Base-by-base conservation (phyloP, 1,139 yeast genomes). In the Debaryomyces nepalensis region DNA sequence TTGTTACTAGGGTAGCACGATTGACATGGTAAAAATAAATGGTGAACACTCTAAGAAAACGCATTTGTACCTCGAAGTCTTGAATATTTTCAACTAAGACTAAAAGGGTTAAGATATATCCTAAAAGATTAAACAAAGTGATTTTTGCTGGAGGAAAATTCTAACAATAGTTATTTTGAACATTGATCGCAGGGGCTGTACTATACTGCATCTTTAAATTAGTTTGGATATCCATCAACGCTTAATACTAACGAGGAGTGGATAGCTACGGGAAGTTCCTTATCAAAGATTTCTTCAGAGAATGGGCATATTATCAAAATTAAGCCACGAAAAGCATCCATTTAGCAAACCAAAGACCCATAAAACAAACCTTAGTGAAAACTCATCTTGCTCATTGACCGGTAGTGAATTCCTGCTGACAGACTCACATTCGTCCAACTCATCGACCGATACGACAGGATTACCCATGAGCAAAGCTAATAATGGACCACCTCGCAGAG, bases 401-500 rank as follows among this genome's bases (percentile, higher is more conserved):
- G 68, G 64, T 6, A 61, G 67, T 46, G 73, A 67, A 22, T 63
- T 67, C 37, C 66, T 62, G 64, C 50, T 62, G 23, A 53, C 61
- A 16, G 63, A 61, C 19, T 67, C 71, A 20, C 65, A 61, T 24
- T 64, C 73, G 4, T 66, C 69, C 29, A 55, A 60, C 42, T 65
- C 73, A 4, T 66, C 70, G 16, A 47, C 55, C 26, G 70, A 64
- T 6, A 18, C 37, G 6, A 11, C 31, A 7, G 30, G 30, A 3
- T 11, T 24, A 5, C 24, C 30, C 6, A 33, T 23, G 26, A 34
- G 24, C 16, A 34, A 34, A 22, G 26, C 11, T 15, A 26, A 19
- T 22, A 31, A 26, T 37, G 19, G 19, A 15, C 29, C 44, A 19
- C 49, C 47, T 12, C 20, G 30, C 10, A 34, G 18, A 23, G 27